Conservation (phyloP, 2,329 filamentous ascomycete genomes). For the Pyricularia grisea region DNA sequence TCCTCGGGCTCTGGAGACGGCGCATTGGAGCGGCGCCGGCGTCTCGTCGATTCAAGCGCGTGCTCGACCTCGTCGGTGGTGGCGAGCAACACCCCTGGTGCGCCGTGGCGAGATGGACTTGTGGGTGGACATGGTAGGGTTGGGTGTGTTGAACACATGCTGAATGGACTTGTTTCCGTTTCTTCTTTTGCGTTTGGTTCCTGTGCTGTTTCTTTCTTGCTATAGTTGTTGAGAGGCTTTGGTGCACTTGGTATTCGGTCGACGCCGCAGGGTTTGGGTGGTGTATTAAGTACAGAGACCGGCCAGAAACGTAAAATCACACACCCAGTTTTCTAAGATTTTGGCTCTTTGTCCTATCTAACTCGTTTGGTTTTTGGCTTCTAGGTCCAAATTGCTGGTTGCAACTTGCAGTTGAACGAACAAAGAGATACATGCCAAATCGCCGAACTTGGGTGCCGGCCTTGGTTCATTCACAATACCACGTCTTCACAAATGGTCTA, state of each 20-base stretch:
- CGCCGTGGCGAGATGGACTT: neutral
- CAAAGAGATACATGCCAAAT: neutral
- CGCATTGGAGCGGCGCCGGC: neutral
- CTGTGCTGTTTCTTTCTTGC: too few species aligned
- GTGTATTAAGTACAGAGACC: too few species aligned
- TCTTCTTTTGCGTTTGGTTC: too few species aligned
- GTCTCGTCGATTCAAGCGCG: neutral
- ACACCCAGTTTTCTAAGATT: neutral
- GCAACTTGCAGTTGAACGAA: neutral
- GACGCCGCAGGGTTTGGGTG: too few species aligned
- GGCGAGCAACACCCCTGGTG: neutral
- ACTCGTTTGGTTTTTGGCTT: neutral
- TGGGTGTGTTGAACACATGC: too few species aligned
- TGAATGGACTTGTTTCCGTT: too few species aligned
- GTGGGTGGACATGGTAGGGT: neutral
- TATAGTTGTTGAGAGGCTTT: too few species aligned
- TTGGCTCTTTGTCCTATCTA: neutral
- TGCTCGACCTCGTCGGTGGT: neutral
- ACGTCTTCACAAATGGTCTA: neutral
- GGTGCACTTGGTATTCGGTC: too few species aligned
- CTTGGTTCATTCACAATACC: neutral
- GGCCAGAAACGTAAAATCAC: too few species aligned
- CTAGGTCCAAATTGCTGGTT: neutral
- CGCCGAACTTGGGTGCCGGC: neutral
- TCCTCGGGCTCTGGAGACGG: neutral